Evolutionary conservation across 139 green algal genomes (phyloP), one percentile per base, ranked within the genome.

Genomic region (Axilococcus clingmanii): DNA sequence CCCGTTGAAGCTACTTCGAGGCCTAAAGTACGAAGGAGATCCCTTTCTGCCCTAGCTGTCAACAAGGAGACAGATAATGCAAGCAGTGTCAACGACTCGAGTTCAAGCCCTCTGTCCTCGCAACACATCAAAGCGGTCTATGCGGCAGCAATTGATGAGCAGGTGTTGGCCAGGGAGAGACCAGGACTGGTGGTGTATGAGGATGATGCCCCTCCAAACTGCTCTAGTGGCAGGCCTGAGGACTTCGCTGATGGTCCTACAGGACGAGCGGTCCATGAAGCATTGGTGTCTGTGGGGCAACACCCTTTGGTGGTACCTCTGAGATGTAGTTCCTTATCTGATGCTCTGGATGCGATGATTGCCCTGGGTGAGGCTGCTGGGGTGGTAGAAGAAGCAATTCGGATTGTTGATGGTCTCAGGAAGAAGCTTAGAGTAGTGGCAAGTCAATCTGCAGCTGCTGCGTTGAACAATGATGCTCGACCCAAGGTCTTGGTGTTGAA

Each of bases 271-370:
- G 23, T 66, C 41, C 31, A 43, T 19, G 38, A 54, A 36, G 62
- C 62, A 43, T 43, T 76, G 37, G 44, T 63, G 49, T 43, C 49
- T 37, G 50, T 60, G 31, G 63, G 60, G 4, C 51, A 61, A 50
- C 60, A 60, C 38, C 34, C 53, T 19, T 30, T 41, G 14, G 60
- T 68, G 40, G 40, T 68, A 27, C 54, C 49, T 55, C n/a, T 68
- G 33, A 49, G 51, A 33, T 50, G 60, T 24, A 55, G 62, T 56
- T 79, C 59, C 17, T 55, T 94, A 7, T 25, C 57, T 20, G 87
- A 96, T 29, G 80, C 93, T 16, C 61, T 96, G 15, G 75, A 92
- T 29, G 64, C 72, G 5, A 82, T 96, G 20, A 29, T 87, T 16
- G 48, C 79, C 62, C 64, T 97, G 7, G 89, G 81, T 8, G 56